Percentiles rank a stretch among this genome's conserved stretches.
Conservation (phyloP, 192 early-diverging fungal species). For the Phlyctochytrium bullatum region DNA sequence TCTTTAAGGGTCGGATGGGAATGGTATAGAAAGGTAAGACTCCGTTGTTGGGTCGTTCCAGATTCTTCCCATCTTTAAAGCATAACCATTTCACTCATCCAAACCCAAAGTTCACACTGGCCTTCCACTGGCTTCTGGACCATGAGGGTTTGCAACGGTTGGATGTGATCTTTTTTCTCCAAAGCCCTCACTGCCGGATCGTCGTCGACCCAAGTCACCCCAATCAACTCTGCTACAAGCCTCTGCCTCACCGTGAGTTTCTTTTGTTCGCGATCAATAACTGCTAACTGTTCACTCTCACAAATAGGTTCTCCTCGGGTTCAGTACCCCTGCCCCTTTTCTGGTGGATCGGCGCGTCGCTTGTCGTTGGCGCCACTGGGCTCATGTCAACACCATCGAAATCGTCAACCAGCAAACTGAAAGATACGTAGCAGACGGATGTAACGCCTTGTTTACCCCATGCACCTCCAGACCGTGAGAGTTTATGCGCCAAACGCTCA, state of each 20-base stretch:
- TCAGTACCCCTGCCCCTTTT: neutral
- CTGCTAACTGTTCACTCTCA: neutral
- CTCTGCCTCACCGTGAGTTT: neutral
- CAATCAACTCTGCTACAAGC: neutral
- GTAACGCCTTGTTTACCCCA: too few species aligned
- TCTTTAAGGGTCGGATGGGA: neutral
- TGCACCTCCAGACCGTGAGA: too few species aligned
- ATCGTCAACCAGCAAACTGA: too few species aligned
- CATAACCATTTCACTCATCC: neutral
- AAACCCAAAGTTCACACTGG: neutral
- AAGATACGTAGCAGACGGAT: too few species aligned
- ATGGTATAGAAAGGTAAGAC: neutral
- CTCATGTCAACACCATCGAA: too few species aligned
- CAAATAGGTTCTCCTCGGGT: neutral
- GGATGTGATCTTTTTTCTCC: neutral
- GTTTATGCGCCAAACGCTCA: too few species aligned
- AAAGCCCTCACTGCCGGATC: neutral
- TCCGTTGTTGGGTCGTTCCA: neutral
- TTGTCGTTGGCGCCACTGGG: neutral
- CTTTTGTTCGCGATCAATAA: neutral
- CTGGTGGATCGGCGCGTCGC: neutral
- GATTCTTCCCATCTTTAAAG: neutral
- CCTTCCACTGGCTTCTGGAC: neutral
- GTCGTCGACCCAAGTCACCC: neutral
- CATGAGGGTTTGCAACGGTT: neutral